Conservation (phyloP, 106 monocot genomes). For the Phalaenopsis aphrodite region DNA sequence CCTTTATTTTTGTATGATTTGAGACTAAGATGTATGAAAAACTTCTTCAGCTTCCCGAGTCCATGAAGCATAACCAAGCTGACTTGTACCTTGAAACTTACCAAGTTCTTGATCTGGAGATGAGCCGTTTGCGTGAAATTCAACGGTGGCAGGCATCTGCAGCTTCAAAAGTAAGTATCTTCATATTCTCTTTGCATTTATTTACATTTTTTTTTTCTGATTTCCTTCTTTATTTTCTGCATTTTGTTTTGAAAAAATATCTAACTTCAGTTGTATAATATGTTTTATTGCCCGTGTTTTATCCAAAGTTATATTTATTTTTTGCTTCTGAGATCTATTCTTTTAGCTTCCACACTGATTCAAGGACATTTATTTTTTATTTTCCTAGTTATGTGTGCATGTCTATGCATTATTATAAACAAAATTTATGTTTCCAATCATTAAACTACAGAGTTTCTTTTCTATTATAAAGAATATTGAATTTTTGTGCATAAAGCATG, state of each 20-base stretch:
- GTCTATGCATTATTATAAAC: background rate
- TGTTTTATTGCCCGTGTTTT: background rate
- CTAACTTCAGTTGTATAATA: background rate
- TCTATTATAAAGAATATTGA: background rate
- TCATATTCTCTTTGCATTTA: background rate
- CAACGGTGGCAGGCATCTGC: constrained; percentile 98
- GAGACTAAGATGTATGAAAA: background rate
- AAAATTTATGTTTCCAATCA: background rate
- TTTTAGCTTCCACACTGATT: background rate
- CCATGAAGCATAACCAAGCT: constrained; percentile 95
- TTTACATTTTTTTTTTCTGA: background rate
- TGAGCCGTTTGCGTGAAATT: constrained; percentile 94
- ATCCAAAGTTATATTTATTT: background rate
- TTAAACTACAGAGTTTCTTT: background rate
- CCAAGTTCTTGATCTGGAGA: constrained; percentile 98
- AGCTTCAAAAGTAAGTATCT: constrained; percentile 61
- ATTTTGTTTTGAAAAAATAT: background rate
- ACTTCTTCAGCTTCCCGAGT: constrained; percentile 72
- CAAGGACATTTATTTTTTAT: background rate
- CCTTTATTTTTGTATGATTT: background rate
- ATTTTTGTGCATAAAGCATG: background rate
- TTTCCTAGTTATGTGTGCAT: background rate
- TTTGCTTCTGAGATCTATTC: background rate
- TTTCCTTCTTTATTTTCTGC: background rate
- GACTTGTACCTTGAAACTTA: constrained; percentile 93